Evolutionary conservation across 2,329 filamentous ascomycete species (phyloP), one percentile per base, ranked within the genome.

Genomic region (Aureobasidium sp.): DNA sequence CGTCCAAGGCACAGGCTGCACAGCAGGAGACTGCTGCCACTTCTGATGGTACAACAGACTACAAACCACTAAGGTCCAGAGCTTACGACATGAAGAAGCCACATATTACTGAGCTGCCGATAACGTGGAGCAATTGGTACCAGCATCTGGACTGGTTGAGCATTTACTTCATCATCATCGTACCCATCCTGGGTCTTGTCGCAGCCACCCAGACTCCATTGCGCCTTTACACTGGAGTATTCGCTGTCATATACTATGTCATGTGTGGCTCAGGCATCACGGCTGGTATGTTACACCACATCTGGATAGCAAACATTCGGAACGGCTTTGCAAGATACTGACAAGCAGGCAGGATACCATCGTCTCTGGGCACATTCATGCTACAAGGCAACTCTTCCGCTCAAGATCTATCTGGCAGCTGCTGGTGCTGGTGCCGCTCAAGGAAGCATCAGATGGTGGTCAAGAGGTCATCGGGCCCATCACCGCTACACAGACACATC

Each of bases 81-180:
- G 44, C 44, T 12, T 43, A 59, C 32, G 56, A 59, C 46, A 50
- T 50, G 50, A 59, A 59, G 34, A 59, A 56, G 79, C 83, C 87
- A 71, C 91, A 96, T 76, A 94, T 96, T 76, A 86, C 90, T 66
- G 91, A 95, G 67, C 84, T 84, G 66, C 88, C 88, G 63, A 87
- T 95, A 69, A 96, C 90, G 64, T 82, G 81, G 76, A 79, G 81
- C 70, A 96, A 96, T 80, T 94, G 90, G 89, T 87, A 92, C 78
- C 88, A 92, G 78, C 92, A 96, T 73, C 83, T 96, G 80, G 92
- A 96, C 82, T 96, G 92, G 91, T 82, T 96, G 68, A 96, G 96
- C 76, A 87, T 90, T 65, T 83, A 81, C 65, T 83, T 96, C 74
- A 93, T 96, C 74, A 76, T 96, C 67, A 81, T 88, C 67, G 82